A percentile compares a stretch with the other conserved stretches of the same genome.
Evolutionary conservation across 768 basidiomycete genomes (phyloP).

Genomic region (Leccinum uliginosum): DNA sequence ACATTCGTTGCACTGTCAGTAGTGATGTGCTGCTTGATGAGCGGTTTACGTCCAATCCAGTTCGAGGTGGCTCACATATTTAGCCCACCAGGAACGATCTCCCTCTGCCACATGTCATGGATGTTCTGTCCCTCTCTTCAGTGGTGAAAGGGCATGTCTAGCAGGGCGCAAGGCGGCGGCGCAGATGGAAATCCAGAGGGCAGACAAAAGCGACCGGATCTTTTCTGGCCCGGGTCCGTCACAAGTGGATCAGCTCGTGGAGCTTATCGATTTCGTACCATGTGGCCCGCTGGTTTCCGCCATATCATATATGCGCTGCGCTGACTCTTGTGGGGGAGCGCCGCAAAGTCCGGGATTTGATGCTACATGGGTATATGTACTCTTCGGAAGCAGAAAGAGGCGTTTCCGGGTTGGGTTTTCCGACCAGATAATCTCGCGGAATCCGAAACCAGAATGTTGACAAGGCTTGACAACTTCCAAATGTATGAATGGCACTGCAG

Average conservation of each 20-base stretch:
- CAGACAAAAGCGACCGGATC: slow-evolving; percentile 3
- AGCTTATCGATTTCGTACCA: slow-evolving; percentile 13
- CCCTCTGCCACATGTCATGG: slow-evolving; percentile 7
- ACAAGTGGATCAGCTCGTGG: slow-evolving; percentile 1
- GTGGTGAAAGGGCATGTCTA: not conserved
- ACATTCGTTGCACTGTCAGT: not conserved
- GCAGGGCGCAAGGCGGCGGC: not conserved
- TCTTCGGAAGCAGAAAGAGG: slow-evolving; percentile 5
- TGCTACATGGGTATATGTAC: not conserved
- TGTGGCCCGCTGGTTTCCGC: slow-evolving; percentile 23
- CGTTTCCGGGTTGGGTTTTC: slow-evolving; percentile 10
- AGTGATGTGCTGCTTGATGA: not conserved
- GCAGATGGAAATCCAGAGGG: not conserved
- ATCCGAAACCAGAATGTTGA: slow-evolving; percentile 14
- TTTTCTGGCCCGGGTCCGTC: slow-evolving; percentile 16
- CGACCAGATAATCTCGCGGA: slow-evolving; percentile 8
- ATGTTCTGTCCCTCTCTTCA: not conserved
- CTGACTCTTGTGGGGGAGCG: not conserved
- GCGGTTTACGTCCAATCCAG: not conserved
- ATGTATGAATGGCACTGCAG: slow-evolving; percentile 5
- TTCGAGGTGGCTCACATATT: not conserved
- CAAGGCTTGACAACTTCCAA: slow-evolving; percentile 2
- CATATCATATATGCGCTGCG: slow-evolving; percentile 2
- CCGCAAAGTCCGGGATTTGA: slow-evolving; percentile 30
- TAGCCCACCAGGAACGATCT: slow-evolving; percentile 1